Evolutionary conservation across 306 rosid genomes (phyloP), one percentile per base, ranked within the genome.

Genomic region (Ammopiptanthus mongolicus): DNA sequence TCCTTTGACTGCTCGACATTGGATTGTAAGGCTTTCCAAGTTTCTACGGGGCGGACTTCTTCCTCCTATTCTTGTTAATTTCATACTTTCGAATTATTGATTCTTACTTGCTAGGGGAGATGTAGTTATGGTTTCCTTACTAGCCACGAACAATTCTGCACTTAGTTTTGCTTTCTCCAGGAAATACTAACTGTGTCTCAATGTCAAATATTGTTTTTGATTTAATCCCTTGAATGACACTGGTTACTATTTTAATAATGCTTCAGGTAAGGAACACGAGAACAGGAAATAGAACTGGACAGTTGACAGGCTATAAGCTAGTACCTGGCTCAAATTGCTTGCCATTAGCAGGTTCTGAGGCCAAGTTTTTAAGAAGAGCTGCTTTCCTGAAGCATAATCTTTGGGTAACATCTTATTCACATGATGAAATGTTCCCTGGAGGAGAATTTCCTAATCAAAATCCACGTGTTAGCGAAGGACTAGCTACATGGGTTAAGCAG

Each of bases 391-490:
- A 87, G 80, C 96, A 92, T 50, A 92, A 90, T 83, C 96, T 92
- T 66, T 92, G 97, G 97, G 96, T 88, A 62, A 92, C 97, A 61
- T 70, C 75, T 23, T 86, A 85, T 63, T 71, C 97, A 23, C 88
- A 63, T 8, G 75, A 80, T 69, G 89, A 92, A 83, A 85, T 82
- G 89, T 88, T 78, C 71, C 97, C 96, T 7, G 96, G 97, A 63
- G 96, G 96, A 51, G 90, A 89, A 74, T 92, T 90, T 41, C 97
- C 97, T 23, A 88, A 92, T 81, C 96, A 92, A 77, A 92, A 88
- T 80, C 96, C 96, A n/a, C 90, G 91, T 11, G 86, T 77, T 13
- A 67, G 84, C 33, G 89, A 92, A 88, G 97, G 97, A 67, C 82
- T 92, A 67, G 80, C 90, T 53, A 85, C 97, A 19, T 90, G 97